Evolutionary conservation across 805 yeast species (phyloP).

Genomic region (Candida ficus): DNA sequence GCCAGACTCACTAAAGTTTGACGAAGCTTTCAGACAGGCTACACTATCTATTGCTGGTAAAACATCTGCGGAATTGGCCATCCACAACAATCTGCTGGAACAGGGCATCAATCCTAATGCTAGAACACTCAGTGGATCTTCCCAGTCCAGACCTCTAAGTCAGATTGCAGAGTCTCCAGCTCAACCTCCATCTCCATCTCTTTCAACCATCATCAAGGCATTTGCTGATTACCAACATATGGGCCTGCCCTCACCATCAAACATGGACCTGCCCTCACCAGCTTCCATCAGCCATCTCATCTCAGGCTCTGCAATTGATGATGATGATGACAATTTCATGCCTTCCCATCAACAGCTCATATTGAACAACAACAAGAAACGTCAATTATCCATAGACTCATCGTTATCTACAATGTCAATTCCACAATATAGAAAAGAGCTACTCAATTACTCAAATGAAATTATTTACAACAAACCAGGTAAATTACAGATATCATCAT

Average conservation of each 20-base stretch:
- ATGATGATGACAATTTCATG: slow-evolving; percentile 6
- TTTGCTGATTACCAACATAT: slow-evolving; percentile 22
- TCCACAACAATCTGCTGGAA: slow-evolving; percentile 15
- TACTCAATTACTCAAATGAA: slow-evolving; percentile 12
- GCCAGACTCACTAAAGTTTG: slow-evolving; percentile 23
- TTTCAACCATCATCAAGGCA: slow-evolving; percentile 19
- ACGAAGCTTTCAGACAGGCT: slow-evolving; percentile 50
- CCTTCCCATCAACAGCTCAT: background rate
- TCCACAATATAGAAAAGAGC: slow-evolving; percentile 22
- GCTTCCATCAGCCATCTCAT: slow-evolving; percentile 3
- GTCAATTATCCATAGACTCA: slow-evolving; percentile 19
- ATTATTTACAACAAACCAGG: background rate
- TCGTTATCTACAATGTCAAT: slow-evolving; percentile 11
- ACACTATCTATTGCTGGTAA: slow-evolving; percentile 53
- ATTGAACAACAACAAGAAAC: slow-evolving; percentile 1
- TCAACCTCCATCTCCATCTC: slow-evolving; percentile 13
- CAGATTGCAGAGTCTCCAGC: background rate
- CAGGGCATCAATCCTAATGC: slow-evolving; percentile 44
- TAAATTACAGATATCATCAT: background rate
- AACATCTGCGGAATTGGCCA: slow-evolving; percentile 43
- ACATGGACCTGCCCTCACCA: slow-evolving; percentile 14
- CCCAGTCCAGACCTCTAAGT: background rate
- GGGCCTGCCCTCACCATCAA: slow-evolving; percentile 17
- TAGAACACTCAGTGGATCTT: background rate
- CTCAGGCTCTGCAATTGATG: slow-evolving; percentile 8